phyloP scores from a whole-genome alignment of 768 basidiomycete species.

The Lactifluus subvellereus region DNA sequence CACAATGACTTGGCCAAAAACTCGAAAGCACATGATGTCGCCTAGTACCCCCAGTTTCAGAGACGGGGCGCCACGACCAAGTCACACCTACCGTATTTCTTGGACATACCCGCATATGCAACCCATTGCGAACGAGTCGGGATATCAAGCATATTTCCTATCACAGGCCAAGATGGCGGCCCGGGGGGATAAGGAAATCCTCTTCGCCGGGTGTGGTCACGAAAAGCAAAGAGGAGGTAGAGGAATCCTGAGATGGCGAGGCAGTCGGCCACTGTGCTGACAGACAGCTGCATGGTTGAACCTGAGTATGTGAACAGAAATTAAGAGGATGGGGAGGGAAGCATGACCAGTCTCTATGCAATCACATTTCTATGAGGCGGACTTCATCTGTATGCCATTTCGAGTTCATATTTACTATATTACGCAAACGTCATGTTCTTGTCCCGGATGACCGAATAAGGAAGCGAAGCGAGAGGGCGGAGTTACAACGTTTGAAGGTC shows the following conservation, averaged over 20 bases:
- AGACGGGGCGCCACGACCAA: neutral
- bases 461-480: too few relatives aligned
- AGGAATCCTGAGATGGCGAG: neutral
- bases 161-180: neutral
- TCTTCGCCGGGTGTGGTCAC: neutral
- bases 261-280: neutral
- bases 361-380: too few relatives aligned
- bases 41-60: neutral
- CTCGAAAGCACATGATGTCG: neutral
- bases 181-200: neutral
- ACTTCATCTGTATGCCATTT: too few relatives aligned
- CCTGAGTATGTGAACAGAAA: too few relatives aligned
- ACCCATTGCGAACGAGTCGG: neutral
- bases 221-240: neutral
- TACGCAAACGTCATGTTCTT: too few relatives aligned
- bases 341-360: too few relatives aligned
- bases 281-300: neutral
- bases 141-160: neutral
- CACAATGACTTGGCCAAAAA: constrained; percentile 41
- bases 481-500: too few relatives aligned
- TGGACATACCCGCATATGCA: neutral
- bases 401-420: too few relatives aligned
- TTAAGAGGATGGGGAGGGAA: too few relatives aligned
- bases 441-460: too few relatives aligned
- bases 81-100: neutral